These are phyloP conservation scores for Escallonia rubra DNA, from an alignment of 129 eudicot species.

Conservation along the genomic window DNA sequence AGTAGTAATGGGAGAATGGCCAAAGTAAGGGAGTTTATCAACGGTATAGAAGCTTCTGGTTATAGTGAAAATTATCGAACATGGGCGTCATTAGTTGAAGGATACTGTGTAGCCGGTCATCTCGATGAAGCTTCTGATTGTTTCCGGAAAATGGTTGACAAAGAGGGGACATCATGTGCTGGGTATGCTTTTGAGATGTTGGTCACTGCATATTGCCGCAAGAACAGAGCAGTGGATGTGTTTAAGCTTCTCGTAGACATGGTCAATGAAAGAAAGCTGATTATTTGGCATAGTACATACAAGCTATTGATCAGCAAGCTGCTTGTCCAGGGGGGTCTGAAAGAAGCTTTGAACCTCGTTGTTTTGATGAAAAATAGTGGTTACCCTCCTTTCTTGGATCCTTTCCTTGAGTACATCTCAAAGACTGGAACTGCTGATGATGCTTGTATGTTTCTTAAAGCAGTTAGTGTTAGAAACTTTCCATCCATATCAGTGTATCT, in stretches of 20 bases:
- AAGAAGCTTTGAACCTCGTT: constrained; percentile 53
- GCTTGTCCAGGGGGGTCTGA: constrained; percentile 47
- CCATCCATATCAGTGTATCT: constrained; percentile 52
- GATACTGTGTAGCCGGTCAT: constrained; percentile 57
- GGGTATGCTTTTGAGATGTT: constrained; percentile 54
- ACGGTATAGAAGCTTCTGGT: constrained; percentile 28
- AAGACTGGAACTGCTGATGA: constrained; percentile 59
- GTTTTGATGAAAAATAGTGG: constrained; percentile 70
- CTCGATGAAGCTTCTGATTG: constrained; percentile 57
- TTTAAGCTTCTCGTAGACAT: constrained; percentile 29
- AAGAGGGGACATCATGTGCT: constrained; percentile 28
- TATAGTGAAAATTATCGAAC: constrained; percentile 25
- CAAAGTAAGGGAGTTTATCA: constrained; percentile 51
- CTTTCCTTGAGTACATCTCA: constrained; percentile 53
- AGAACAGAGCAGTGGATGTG: constrained; percentile 47
- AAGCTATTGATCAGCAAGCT: constrained; percentile 47
- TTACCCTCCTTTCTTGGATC: constrained; percentile 66
- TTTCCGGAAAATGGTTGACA: constrained; percentile 42
- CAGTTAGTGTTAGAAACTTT: constrained; percentile 50
- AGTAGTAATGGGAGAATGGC: constrained; percentile 37
- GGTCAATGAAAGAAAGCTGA: constrained; percentile 37
- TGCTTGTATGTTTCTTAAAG: constrained; percentile 44
- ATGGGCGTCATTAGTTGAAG: constrained; percentile 58
- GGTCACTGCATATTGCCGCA: constrained; percentile 46
- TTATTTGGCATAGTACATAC: constrained; percentile 57